Conservation (phyloP, 805 yeast genomes). For the Pichia insulana region DNA sequence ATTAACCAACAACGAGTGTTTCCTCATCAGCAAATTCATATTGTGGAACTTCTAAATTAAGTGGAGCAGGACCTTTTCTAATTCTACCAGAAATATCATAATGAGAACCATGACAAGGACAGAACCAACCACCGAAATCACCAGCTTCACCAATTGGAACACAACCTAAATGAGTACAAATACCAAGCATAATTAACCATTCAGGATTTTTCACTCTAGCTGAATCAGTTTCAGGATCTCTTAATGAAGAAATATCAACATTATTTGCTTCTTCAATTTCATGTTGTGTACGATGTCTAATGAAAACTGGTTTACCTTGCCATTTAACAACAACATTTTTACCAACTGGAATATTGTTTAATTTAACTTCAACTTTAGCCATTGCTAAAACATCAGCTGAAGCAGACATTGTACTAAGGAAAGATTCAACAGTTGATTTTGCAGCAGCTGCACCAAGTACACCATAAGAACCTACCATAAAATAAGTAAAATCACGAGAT, state of each 20-base stretch:
- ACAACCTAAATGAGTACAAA: conserved; percentile 99
- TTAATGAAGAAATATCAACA: conserved; percentile 66
- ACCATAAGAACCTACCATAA: conserved; percentile 96
- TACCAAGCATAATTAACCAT: conserved; percentile 98
- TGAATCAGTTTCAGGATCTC: conserved; percentile 91
- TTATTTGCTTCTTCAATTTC: conserved; percentile 93
- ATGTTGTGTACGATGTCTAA: conserved; percentile 92
- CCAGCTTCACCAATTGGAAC: conserved; percentile 99
- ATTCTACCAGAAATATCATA: conserved; percentile 99
- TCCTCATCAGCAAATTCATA: conserved; percentile 76
- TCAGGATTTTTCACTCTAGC: conserved; percentile 95
- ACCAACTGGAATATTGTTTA: conserved; percentile 91
- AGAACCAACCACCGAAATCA: conserved; percentile 99
- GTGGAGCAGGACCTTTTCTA: conserved; percentile 99
- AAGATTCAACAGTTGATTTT: conserved; percentile 89
- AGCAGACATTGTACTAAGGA: conserved; percentile 89
- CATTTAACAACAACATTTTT: conserved; percentile 97
- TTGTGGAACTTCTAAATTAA: conserved; percentile 92
- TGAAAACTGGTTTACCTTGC: conserved; percentile 99
- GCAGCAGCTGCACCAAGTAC: conserved; percentile 88
- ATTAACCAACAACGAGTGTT: conserved; percentile 79
- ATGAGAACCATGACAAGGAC: conserved; percentile 99
- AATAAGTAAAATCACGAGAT: conserved; percentile 83
- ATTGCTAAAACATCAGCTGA: conserved; percentile 98
- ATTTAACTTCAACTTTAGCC: conserved; percentile 98